Base-by-base conservation (phyloP, 2,329 filamentous ascomycete species). In the Pseudogymnoascus sp. region DNA sequence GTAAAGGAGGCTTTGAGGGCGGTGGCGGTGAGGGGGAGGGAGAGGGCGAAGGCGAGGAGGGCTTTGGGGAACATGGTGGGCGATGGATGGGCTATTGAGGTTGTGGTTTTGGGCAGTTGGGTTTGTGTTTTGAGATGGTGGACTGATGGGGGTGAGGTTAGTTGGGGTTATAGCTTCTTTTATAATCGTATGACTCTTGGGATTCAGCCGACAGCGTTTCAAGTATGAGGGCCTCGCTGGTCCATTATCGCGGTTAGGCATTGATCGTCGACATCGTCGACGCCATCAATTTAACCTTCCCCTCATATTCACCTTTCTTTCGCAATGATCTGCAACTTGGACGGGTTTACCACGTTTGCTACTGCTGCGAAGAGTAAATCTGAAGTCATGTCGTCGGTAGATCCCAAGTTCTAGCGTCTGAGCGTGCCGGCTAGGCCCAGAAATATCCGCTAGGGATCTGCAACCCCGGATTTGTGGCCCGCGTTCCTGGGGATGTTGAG, bases 1-100 rank as follows among this genome's bases (percentile, higher is more conserved):
- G 59, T 60, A 38, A 60, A 60, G 23, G 59, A 60, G n/a, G 59
- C 59, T 60, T 49, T 49, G 59, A 42, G 42, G 38, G 35, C 25
- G 38, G 36, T 60, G 38, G n/a, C 23, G 22, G 36, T 33, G 22
- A 33, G n/a, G 22, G 59, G 59, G 22, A 49, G 59, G 14, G 42
- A 19, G 23, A 60, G 16, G 12, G 59, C 36, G 59, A 60, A 22
- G 3, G 42, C 25, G 30, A 45, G 22, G 19, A 60, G 38, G 59
- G 22, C 8, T 60, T 55, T 55, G 25, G 49, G 25, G n/a, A 33
- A 12, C 49, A 55, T 55, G 49, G 5, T 19, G 49, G 28, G n/a
- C 5, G 28, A 3, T 55, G 25, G 28, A 3, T 55, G 25, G n/a
- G 1, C 7, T 55, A 2, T 55, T 49, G 12, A 14, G 42, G 12